Base-by-base conservation (phyloP, 768 basidiomycete species). In the Agrocybe praecox region DNA sequence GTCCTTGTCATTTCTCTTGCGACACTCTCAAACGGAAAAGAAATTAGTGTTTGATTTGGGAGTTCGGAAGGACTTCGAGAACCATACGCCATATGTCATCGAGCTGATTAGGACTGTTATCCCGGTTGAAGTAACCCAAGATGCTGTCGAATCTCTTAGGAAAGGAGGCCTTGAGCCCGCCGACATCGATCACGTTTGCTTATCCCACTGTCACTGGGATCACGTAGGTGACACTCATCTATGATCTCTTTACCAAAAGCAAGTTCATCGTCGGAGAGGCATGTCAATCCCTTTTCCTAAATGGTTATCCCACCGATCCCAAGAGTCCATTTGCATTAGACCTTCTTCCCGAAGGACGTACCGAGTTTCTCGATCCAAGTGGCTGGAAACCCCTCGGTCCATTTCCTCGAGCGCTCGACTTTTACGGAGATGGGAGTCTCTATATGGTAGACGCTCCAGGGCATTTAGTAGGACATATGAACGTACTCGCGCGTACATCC, bases 131-230 rank as follows among this genome's bases (percentile, higher is more conserved):
- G 60, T 70, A 19, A 62, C 67, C 0, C 75, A 80, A 52, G 72
- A 70, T 42, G 6, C 40, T 6, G 43, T 53, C 11, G 44, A n/a
- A n/a, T 80, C 83, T 3, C 74, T 86, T 22, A 65, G 59, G 7
- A 78, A 77, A 50, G 86, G 85, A n/a, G 80, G 80, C 0, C 46
- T 79, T 1, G 56, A 67, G 2, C 78, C 83, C 0, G 65, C 65
- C 7, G 71, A 82, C n/a, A 74, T 86, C 52, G 66, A 76, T 24
- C 70, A 70, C 11, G 74, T 84, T 32, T 72, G 77, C 44, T 46
- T 84, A 36, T 81, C 79, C 40, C 85, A 87, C 55, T 79, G 24
- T n/a, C 83, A 85, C 61, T 85, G 75, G 62, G 85, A 86, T 64
- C 77, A 78, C 66, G 69, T 77, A 45, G n/a, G n/a, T n/a, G n/a